Conservation (phyloP, 2,329 filamentous ascomycete species). For the Tolypocladium paradoxum region DNA sequence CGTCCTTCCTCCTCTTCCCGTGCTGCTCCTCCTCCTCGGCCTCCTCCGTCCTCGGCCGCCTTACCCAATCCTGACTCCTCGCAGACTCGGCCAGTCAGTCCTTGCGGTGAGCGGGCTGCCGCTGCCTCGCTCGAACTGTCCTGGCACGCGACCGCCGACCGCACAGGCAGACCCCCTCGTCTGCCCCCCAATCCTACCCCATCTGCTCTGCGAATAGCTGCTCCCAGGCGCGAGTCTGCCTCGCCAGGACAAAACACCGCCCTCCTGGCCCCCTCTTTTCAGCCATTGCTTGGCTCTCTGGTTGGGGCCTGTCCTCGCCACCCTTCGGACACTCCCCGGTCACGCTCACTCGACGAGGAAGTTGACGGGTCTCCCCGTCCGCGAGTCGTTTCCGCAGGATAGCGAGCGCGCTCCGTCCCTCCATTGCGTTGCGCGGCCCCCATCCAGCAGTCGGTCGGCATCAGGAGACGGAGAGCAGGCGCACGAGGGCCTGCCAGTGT, state of each 20-base stretch:
- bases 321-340: not conserved
- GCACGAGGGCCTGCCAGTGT: not conserved
- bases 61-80: not conserved
- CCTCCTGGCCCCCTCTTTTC: not conserved
- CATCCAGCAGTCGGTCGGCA: not conserved
- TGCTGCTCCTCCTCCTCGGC: not conserved
- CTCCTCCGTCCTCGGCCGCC: not conserved
- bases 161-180: not conserved
- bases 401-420: not conserved
- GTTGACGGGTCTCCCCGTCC: not conserved
- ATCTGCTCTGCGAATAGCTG: not conserved
- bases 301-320: not conserved
- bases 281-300: not conserved
- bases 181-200: not conserved
- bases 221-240: not conserved
- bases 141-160: not conserved
- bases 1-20: not conserved
- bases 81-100: not conserved
- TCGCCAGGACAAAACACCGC: not conserved
- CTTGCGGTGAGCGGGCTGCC: not conserved
- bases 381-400: not conserved
- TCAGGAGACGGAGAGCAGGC: not conserved
- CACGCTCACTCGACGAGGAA: not conserved
- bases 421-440: not conserved
- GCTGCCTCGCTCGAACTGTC: not conserved